These are phyloP conservation scores for Myxozyma kluyveri DNA, from an alignment of 805 yeast species.

Conservation along the genomic window DNA sequence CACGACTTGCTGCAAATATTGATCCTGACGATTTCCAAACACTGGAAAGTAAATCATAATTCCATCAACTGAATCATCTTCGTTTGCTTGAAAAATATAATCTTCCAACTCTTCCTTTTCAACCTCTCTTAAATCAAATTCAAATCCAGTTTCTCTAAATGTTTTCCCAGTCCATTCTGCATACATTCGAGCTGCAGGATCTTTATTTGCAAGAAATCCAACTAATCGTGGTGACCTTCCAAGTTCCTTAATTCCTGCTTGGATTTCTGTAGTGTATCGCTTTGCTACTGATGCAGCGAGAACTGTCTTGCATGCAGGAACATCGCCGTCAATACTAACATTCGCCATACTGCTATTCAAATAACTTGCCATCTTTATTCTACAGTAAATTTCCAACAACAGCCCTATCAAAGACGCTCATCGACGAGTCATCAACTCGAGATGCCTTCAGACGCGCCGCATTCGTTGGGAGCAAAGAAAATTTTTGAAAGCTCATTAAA, in stretches of 20 bases:
- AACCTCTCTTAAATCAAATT: conserved; percentile 70
- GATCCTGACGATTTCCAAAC: conserved; percentile 92
- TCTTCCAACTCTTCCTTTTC: conserved; percentile 83
- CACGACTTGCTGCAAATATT: conserved; percentile 89
- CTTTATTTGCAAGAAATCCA: conserved; percentile 87
- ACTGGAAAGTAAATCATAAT: conserved; percentile 98
- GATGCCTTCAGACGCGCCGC: no score
- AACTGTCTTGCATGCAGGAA: conserved; percentile 13
- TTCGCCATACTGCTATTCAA: no score
- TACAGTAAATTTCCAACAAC: no score
- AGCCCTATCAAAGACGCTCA: no score
- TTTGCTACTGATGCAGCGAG: conserved; percentile 86
- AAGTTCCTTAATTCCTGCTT: conserved; percentile 52
- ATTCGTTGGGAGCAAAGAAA: no score
- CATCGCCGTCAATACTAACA: neutral
- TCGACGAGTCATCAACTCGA: no score
- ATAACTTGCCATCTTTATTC: no score
- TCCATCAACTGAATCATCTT: conserved; percentile 73
- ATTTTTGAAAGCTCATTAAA: no score
- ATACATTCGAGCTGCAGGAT: conserved; percentile 93
- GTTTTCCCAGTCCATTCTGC: conserved; percentile 96
- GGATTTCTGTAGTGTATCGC: conserved; percentile 70
- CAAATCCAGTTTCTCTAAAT: conserved; percentile 78
- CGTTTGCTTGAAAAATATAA: conserved; percentile 76
- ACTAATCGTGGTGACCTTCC: conserved; percentile 70